Base-by-base conservation (phyloP, 768 basidiomycete species). In the Xanthoconium stramineum region DNA sequence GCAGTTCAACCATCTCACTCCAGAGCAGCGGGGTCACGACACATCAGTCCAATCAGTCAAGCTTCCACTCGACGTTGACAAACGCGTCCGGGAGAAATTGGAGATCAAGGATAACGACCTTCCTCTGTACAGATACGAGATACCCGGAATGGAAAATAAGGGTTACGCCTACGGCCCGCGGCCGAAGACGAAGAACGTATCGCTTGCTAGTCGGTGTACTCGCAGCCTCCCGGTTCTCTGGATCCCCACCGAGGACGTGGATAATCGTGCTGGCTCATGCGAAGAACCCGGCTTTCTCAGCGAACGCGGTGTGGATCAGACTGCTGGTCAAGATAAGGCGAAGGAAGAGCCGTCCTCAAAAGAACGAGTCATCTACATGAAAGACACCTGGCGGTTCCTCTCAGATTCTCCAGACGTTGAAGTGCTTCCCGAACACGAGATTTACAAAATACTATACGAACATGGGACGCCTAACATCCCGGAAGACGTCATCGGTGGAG, bases 331-430 rank as follows among this genome's bases (percentile, higher is more conserved):
- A 5, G 19, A 24, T 9, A 12, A 33, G 10, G 10, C 13, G 11
- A n/a, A 45, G 24, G 7, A 32, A n/a, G 36, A 20, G 0, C 52
- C 52, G 2, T 58, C 50, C 45, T 30, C 17, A 4, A 14, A 36
- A 30, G 53, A 42, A 7, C 15, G 40, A 4, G 14, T 20, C 1
- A 14, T 59, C 13, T 59, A 47, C 13, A 10, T 56, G 45, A 58
- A 56, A 3, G 57, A 58, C n/a, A 59, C 55, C 0, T 53, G 47
- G 47, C n/a, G 50, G n/a, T 57, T 49, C 14, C 24, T 57, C 0
- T 56, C 55, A 0, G 7, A 48, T 37, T 11, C 9, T 0, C 6
- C 35, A 3, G 40, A 39, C 1, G 12, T 20, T 2, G 24, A n/a
- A 2, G 33, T 33, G 13, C 1, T 19, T 1, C 12, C 45, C 0